Percentiles rank a stretch among this genome's conserved stretches.
phyloP scores from a whole-genome alignment of 1,139 yeast genomes.

The Tardiomyces digboiensis region DNA sequence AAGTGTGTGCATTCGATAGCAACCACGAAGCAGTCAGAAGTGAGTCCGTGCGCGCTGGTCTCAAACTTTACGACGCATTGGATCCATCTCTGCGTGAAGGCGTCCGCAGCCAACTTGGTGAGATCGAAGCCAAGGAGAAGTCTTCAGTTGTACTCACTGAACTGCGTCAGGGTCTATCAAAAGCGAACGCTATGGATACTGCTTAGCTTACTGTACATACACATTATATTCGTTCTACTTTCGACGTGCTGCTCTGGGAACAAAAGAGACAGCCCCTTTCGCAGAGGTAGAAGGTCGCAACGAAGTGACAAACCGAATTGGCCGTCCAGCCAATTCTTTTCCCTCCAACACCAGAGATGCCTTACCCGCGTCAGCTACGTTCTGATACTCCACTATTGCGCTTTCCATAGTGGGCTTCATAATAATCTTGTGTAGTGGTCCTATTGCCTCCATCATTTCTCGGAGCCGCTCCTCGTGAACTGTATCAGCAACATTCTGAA shows the following conservation, averaged over 20 bases:
- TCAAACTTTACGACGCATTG: conserved; percentile 13
- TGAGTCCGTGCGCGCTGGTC: conserved; percentile 35
- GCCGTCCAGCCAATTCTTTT: conserved; percentile 27
- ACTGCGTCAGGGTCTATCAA: conserved; percentile 3
- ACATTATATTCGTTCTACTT: background rate
- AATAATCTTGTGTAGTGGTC: conserved; percentile 40
- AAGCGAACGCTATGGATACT: background rate
- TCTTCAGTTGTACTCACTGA: conserved; percentile 16
- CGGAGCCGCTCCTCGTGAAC: conserved; percentile 19
- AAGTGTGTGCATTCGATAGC: conserved; percentile 32
- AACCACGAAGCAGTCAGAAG: conserved; percentile 57
- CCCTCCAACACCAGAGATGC: conserved; percentile 38
- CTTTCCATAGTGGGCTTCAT: conserved; percentile 40
- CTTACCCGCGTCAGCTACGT: conserved; percentile 42
- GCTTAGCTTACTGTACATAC: background rate
- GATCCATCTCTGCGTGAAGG: conserved; percentile 3
- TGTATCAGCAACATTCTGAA: conserved; percentile 19
- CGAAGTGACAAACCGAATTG: conserved; percentile 30
- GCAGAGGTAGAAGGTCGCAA: background rate
- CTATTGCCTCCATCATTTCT: conserved; percentile 32
- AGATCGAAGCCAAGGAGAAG: conserved; percentile 10
- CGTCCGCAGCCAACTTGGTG: conserved; percentile 4
- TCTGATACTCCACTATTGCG: conserved; percentile 45
- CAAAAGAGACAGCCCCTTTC: background rate
- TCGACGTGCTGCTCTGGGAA: background rate